Percentiles rank a stretch among this genome's conserved stretches.
phyloP scores from a whole-genome alignment of 1,284 basidiomycete genomes.

The Cryptococcus amylolentus region DNA sequence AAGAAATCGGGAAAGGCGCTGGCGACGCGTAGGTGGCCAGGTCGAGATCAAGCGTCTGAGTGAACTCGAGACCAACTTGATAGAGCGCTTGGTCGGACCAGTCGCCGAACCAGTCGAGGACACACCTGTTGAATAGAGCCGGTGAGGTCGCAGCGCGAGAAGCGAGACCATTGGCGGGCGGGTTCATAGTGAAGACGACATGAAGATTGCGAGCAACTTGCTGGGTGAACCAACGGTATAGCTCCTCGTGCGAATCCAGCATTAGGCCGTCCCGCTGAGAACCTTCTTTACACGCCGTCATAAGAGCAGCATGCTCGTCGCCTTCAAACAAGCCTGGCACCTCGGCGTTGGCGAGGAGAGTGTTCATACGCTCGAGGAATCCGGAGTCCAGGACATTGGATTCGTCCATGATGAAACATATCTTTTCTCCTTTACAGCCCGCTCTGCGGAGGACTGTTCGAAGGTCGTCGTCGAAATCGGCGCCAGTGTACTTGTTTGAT shows the following conservation, averaged over 20 bases:
- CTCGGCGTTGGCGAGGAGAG: constrained; percentile 97
- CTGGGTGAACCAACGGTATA: constrained; percentile 95
- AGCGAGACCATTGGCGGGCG: constrained; percentile 90
- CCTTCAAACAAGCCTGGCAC: constrained; percentile 98
- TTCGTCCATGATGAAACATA: constrained; percentile 99
- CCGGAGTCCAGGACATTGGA: constrained; percentile 98
- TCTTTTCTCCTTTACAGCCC: constrained; percentile 97
- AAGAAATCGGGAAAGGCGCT: constrained; percentile 77
- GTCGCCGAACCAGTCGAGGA: constrained; percentile 96
- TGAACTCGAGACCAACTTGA: constrained; percentile 94
- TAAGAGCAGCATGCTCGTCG: constrained; percentile 91
- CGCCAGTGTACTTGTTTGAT: constrained; percentile 96
- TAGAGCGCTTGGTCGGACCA: constrained; percentile 98
- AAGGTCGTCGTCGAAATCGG: constrained; percentile 97
- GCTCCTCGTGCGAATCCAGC: constrained; percentile 95
- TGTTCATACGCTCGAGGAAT: constrained; percentile 99
- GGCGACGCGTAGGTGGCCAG: constrained; percentile 73
- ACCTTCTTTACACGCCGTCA: constrained; percentile 98
- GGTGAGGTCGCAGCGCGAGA: constrained; percentile 96
- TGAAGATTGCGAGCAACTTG: constrained; percentile 95
- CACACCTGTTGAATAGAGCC: constrained; percentile 95
- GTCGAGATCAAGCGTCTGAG: constrained; percentile 84
- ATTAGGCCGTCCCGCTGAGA: constrained; percentile 96
- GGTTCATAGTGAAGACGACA: constrained; percentile 99
- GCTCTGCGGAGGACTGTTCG: constrained; percentile 87